Evolutionary conservation across 345 rosid species (phyloP).

Genomic region (Clarkia xantiana): DNA sequence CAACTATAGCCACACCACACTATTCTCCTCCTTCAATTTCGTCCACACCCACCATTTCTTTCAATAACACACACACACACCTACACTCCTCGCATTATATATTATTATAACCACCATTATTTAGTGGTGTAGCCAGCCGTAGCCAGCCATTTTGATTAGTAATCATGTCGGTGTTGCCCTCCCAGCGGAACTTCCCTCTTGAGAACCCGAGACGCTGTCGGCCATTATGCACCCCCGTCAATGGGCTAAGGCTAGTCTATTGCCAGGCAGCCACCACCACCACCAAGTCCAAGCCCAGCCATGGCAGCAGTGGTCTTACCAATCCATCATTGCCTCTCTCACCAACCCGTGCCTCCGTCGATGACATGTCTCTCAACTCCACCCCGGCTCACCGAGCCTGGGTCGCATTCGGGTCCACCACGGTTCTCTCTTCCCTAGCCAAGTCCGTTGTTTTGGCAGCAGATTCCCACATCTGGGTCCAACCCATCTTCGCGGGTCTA

Average conservation of each 20-base stretch:
- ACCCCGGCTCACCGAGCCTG: slow-evolving; percentile 65
- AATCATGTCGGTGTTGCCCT: too few relatives aligned
- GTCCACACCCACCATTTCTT: slow-evolving; percentile 15
- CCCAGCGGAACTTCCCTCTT: slow-evolving; percentile 25
- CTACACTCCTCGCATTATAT: not conserved
- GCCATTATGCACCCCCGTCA: slow-evolving; percentile 5
- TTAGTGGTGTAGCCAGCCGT: slow-evolving; percentile 10
- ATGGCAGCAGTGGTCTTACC: slow-evolving; percentile 6
- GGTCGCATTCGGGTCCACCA: slow-evolving; percentile 62
- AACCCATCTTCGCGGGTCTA: slow-evolving; percentile 52
- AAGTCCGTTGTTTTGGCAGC: slow-evolving; percentile 32
- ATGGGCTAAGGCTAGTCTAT: not conserved
- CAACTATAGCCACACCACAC: slow-evolving; percentile 18
- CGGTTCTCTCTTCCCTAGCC: slow-evolving; percentile 39
- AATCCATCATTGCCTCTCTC: slow-evolving; percentile 13
- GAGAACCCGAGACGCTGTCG: slow-evolving; percentile 13
- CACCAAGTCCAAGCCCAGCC: slow-evolving; percentile 11
- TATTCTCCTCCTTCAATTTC: not conserved
- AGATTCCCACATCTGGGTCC: slow-evolving; percentile 35
- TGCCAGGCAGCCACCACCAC: slow-evolving; percentile 22
- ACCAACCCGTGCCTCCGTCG: slow-evolving; percentile 15
- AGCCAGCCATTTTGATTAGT: slow-evolving; percentile 31
- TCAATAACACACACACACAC: too few relatives aligned
- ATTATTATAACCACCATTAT: not conserved
- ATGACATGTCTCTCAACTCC: slow-evolving; percentile 50